Percentiles rank a stretch among this genome's conserved stretches.
Conservation (phyloP, 1,284 basidiomycete genomes). For the Tylopilus sp. region DNA sequence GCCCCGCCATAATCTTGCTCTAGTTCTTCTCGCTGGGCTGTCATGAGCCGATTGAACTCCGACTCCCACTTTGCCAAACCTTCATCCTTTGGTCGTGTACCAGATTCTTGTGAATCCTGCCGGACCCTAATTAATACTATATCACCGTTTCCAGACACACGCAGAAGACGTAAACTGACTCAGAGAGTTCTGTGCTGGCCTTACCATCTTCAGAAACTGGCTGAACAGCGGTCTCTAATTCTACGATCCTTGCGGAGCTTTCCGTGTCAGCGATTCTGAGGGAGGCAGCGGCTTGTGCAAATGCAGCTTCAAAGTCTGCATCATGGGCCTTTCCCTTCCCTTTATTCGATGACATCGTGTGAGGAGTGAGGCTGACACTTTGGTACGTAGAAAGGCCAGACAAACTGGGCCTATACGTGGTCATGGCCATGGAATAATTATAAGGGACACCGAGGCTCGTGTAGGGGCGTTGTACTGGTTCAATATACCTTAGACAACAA, state of each 20-base stretch:
- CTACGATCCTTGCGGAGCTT: conserved; percentile 49
- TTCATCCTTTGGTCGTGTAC: conserved; percentile 52
- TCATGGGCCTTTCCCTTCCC: conserved; percentile 74
- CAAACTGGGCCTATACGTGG: conserved; percentile 27
- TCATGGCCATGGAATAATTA: conserved; percentile 28
- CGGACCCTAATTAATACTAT: conserved; percentile 44
- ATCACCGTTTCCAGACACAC: conserved; percentile 1
- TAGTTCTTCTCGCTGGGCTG: conserved; percentile 57
- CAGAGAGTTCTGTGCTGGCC: conserved; percentile 42
- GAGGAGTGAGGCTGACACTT: conserved; percentile 19
- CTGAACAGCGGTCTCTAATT: conserved; percentile 46
- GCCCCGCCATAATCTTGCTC: conserved; percentile 55
- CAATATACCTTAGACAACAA: conserved; percentile 10
- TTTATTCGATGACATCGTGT: conserved; percentile 36
- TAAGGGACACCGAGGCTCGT: conserved; percentile 21
- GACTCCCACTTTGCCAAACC: conserved; percentile 86
- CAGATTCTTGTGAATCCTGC: conserved; percentile 56
- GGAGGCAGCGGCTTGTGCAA: conserved; percentile 56
- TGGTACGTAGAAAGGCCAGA: conserved; percentile 36
- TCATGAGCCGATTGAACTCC: conserved; percentile 81
- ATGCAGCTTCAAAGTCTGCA: conserved; percentile 76
- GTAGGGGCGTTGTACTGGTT: conserved; percentile 21
- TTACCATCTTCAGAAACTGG: conserved; percentile 28
- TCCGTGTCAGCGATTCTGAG: conserved; percentile 41
- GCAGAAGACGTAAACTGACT: conserved; percentile 35